phyloP scores from a whole-genome alignment of 2,329 filamentous ascomycete species.

The Onygenales sp. region DNA sequence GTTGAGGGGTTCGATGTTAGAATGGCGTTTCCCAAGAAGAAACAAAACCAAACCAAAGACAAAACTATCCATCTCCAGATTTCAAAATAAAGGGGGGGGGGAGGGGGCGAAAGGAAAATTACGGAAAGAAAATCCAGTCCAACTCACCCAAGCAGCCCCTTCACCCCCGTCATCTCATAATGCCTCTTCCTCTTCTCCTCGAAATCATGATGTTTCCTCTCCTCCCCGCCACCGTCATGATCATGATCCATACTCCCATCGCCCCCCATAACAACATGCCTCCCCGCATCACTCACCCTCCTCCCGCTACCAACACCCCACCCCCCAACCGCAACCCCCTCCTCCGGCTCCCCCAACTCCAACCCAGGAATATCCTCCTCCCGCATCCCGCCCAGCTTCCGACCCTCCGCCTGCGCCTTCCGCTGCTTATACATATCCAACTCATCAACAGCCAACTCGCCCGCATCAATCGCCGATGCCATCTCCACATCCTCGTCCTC shows the following conservation, averaged over 20 bases:
- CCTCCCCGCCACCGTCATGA: constrained; percentile 56
- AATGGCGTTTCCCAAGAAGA: too few species aligned
- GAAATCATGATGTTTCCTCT: constrained; percentile 85
- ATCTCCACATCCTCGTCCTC: constrained; percentile 41
- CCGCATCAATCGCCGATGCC: constrained; percentile 50
- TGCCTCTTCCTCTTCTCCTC: constrained; percentile 89
- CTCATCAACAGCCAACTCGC: constrained; percentile 61
- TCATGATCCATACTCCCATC: constrained; percentile 28
- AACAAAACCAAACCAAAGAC: too few species aligned
- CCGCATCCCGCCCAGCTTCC: constrained; percentile 33
- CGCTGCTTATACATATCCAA: constrained; percentile 44
- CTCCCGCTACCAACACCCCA: constrained; percentile 20
- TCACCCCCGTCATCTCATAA: constrained; percentile 97
- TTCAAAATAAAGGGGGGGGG: too few species aligned
- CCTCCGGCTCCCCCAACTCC: constrained; percentile 86
- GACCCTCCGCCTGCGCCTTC: constrained; percentile 17
- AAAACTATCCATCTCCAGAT: too few species aligned
- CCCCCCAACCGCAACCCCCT: constrained; percentile 23
- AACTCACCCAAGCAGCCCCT: constrained; percentile 66
- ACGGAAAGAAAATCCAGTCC: constrained; percentile 2
- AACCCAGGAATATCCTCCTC: constrained; percentile 85
- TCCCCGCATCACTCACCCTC: constrained; percentile 24
- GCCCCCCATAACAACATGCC: constrained; percentile 37
- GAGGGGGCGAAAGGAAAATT: neutral
- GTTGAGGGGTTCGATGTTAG: neutral